Conservation (phyloP, 2,329 filamentous ascomycete genomes). For the Colletotrichum musicola region DNA sequence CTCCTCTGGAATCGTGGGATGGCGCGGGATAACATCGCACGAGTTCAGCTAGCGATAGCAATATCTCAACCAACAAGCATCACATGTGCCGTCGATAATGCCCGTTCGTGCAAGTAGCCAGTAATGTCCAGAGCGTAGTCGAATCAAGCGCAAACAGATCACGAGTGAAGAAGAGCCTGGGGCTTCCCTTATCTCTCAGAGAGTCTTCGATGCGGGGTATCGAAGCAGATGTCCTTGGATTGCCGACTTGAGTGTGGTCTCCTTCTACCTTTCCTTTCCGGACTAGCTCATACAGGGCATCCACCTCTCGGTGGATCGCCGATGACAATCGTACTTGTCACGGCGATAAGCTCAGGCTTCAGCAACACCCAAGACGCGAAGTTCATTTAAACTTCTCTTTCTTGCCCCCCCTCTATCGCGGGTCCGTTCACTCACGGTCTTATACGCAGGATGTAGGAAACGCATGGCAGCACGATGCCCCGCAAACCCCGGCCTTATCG, state of each 20-base stretch:
- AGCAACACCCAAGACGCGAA: not conserved
- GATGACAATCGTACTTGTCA: not conserved
- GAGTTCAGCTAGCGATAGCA: not conserved
- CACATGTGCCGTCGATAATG: not conserved
- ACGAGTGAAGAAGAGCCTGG: no score
- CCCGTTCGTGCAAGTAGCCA: not conserved
- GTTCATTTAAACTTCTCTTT: constrained; percentile 9
- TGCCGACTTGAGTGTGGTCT: constrained; percentile 21
- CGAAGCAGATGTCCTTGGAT: not conserved
- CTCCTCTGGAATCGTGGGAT: not conserved
- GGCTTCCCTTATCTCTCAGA: no score
- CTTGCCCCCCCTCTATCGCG: no score
- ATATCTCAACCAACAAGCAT: not conserved
- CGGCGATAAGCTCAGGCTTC: not conserved
- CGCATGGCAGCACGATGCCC: not conserved
- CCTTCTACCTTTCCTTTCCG: constrained; percentile 22
- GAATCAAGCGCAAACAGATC: no score
- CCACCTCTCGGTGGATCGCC: not conserved
- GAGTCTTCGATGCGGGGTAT: not conserved
- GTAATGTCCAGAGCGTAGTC: no score
- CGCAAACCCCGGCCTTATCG: constrained; percentile 3
- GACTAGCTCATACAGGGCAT: not conserved
- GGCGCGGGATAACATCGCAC: not conserved
- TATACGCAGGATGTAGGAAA: not conserved
- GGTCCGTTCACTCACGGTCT: not conserved